Base-by-base conservation (phyloP, 257 asterid genomes). In the Solanum tarijense region DNA sequence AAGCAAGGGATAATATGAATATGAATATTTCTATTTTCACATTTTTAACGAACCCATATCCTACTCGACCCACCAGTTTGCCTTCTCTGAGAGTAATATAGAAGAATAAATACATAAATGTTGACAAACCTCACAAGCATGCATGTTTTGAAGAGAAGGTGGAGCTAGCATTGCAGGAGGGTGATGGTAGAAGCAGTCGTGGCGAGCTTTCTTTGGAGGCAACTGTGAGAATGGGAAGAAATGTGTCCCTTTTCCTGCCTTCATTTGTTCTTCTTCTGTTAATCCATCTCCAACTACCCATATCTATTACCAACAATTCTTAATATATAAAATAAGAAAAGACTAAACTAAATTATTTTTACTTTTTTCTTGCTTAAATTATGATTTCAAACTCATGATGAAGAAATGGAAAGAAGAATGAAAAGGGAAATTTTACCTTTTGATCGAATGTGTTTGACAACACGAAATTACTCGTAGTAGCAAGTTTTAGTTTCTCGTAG, bases 81-180 rank as follows among this genome's bases (percentile, higher is more conserved):
- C 23, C 62, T 14, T 7, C 21, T 16, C 23, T 48, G 60, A 48
- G 29, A 23, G 31, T 62, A 10, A 66, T 73, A 34, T 73, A 21
- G 52, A 74, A 74, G 48, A 73, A 73, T 10, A 73, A 73, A 20
- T 73, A 20, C n/a, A 73, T 73, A 20, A 34, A 46, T 21, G 60
- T 68, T 78, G 14, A 14, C 88, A 43, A 84, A 95, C 99, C 98
- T 96, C 99, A 38, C 99, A 96, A 79, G 98, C 95, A 92, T 96
- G 96, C 1, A 96, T 78, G 74, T 96, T 96, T 84, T 94, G 93
- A 29, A 96, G 93, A 89, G 94, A 92, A 71, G 82, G 88, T 3
- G 99, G 99, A 62, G 92, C 93, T 86, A 90, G 34, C 98, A 96
- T 93, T 74, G 99, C 96, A 52, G 99, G 99, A 18, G 98, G 95